phyloP scores from a whole-genome alignment of 2,329 filamentous ascomycete species.

The Dactylellina drechsleri region DNA sequence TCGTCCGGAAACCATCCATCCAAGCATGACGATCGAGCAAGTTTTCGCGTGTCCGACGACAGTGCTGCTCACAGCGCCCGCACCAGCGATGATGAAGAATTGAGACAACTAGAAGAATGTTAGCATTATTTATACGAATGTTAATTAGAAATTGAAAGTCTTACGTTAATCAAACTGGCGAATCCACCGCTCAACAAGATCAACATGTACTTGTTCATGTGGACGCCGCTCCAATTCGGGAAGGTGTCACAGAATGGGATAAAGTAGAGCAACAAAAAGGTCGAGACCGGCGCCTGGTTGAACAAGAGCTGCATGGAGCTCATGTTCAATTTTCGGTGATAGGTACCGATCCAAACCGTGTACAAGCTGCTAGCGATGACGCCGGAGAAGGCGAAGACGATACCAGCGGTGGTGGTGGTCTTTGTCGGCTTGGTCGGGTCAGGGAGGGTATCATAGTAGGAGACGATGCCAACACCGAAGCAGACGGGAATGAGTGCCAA shows the following conservation, averaged over 20 bases:
- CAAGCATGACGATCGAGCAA: slow-evolving; percentile 72
- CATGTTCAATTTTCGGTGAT: slow-evolving; percentile 73
- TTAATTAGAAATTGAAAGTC: slow-evolving; percentile 11
- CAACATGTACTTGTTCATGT: slow-evolving; percentile 68
- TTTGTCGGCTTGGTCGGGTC: slow-evolving; percentile 65
- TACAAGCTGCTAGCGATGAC: slow-evolving; percentile 75
- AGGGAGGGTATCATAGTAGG: slow-evolving; percentile 74
- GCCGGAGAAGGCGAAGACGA: slow-evolving; percentile 72
- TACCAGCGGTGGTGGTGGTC: slow-evolving; percentile 70
- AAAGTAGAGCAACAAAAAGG: slow-evolving; percentile 72
- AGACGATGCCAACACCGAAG: slow-evolving; percentile 72
- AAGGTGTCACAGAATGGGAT: slow-evolving; percentile 74
- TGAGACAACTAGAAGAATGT: slow-evolving; percentile 60
- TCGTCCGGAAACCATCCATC: slow-evolving; percentile 70
- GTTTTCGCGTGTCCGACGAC: slow-evolving; percentile 75
- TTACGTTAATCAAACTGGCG: slow-evolving; percentile 73
- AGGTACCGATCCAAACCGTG: slow-evolving; percentile 75
- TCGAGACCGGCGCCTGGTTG: slow-evolving; percentile 74
- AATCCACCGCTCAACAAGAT: slow-evolving; percentile 71
- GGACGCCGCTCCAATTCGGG: slow-evolving; percentile 68
- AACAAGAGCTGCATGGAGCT: slow-evolving; percentile 75
- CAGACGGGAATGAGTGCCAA: slow-evolving; percentile 71
- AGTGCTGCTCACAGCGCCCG: slow-evolving; percentile 72
- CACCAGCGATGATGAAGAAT: slow-evolving; percentile 71
- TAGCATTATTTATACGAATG: slow-evolving; percentile 1